Conservation (phyloP, 768 basidiomycete species). For the Coprinopsis marcescibilis region DNA sequence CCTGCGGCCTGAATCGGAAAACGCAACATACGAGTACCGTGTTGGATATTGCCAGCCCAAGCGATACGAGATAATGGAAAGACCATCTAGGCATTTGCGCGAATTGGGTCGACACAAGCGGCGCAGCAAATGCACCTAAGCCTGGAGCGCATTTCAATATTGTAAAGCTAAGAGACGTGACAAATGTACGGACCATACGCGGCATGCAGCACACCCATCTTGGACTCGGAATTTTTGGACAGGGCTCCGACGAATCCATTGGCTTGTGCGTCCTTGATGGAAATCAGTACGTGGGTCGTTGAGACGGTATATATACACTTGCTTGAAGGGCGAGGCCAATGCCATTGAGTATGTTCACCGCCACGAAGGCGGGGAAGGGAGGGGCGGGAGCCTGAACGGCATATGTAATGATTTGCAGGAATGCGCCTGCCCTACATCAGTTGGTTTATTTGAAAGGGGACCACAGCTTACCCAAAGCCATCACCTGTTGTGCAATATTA, state of each 20-base stretch:
- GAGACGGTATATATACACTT: slow-evolving; percentile 1
- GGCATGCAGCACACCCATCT: slow-evolving; percentile 68
- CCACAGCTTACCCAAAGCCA: slow-evolving; percentile 8
- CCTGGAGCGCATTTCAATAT: slow-evolving; percentile 30
- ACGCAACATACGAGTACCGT: slow-evolving; percentile 43
- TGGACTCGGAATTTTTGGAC: slow-evolving; percentile 47
- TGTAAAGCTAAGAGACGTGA: neutral
- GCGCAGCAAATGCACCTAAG: slow-evolving; percentile 59
- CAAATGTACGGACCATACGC: slow-evolving; percentile 43
- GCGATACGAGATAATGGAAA: slow-evolving; percentile 68
- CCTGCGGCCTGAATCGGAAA: slow-evolving; percentile 67
- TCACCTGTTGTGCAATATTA: slow-evolving; percentile 5
- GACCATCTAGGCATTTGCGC: slow-evolving; percentile 62
- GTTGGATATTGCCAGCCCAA: slow-evolving; percentile 61
- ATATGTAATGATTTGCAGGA: slow-evolving; percentile 49
- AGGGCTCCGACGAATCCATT: slow-evolving; percentile 64
- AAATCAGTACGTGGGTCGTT: neutral
- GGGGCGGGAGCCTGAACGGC: slow-evolving; percentile 47
- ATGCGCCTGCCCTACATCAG: slow-evolving; percentile 33
- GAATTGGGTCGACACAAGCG: slow-evolving; percentile 80
- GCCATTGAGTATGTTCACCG: slow-evolving; percentile 40
- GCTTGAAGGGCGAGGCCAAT: slow-evolving; percentile 43
- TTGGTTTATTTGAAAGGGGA: neutral
- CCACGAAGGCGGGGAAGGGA: slow-evolving; percentile 59
- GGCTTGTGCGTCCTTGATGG: slow-evolving; percentile 58